Base-by-base conservation (phyloP, 257 asterid genomes). In the Buddleja alternifolia region DNA sequence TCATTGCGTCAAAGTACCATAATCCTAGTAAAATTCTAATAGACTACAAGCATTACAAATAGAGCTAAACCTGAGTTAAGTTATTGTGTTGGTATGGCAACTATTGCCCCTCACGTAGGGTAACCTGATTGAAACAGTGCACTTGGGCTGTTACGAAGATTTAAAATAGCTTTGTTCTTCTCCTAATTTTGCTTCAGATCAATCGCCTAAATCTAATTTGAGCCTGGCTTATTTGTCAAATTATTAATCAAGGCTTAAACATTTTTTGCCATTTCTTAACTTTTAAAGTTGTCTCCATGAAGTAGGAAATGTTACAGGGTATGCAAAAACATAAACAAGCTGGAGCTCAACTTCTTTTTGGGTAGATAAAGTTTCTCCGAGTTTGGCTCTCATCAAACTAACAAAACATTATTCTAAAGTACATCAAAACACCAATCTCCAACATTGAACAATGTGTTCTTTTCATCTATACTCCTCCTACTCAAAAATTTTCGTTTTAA, bases 1-100 rank as follows among this genome's bases (percentile, higher is more conserved):
- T 8, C 24, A 75, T n/a, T 63, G 16, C 70, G 63, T 32, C 36
- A 63, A 37, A 23, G 17, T 39, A 8, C 55, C 58, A 10, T 17
- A 48, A 42, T 11, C 47, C 39, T 16, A 66, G 21, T 29, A 29
- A n/a, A n/a, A 29, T 29, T 29, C 3, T 29, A 2, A 29, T 29
- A n/a, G n/a, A 16, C 17, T 11, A 12, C 25, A 68, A 21, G n/a
- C n/a, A 40, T 34, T 40, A 25, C 19, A 15, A 12, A 20, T 7
- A 50, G 44, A 34, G 58, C 64, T 16, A 39, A 10, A 39, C 19
- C 37, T 7, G 14, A 58, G n/a, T 2, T 58, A 36, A 9, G 15
- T 34, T 40, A 15, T 8, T 19, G 12, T 4, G 23, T 12, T 19
- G 11, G 36, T 10, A 46, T 11, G 52, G 17, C 7, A 12, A 40